phyloP scores from a whole-genome alignment of 2,329 filamentous ascomycete genomes.

The Penicillium sp. region DNA sequence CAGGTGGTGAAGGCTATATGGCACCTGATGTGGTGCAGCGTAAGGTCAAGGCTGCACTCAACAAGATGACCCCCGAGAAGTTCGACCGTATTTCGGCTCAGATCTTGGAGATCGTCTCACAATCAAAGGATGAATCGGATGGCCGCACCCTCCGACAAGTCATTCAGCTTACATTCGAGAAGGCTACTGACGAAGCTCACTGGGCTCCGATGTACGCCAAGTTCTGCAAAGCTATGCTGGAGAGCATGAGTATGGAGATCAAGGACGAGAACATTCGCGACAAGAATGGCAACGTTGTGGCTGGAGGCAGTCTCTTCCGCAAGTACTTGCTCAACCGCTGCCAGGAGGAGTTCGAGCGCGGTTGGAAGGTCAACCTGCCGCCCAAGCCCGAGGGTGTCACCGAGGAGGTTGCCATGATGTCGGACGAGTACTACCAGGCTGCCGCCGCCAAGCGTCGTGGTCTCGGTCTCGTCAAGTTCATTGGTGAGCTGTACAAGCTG shows the following conservation, averaged over 20 bases:
- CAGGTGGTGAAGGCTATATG: constrained; percentile 60
- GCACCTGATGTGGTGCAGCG: constrained; percentile 92
- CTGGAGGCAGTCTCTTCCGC: constrained; percentile 90
- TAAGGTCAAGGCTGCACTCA: constrained; percentile 96
- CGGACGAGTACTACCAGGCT: constrained; percentile 93
- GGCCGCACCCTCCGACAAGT: constrained; percentile 94
- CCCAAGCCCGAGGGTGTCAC: constrained; percentile 69
- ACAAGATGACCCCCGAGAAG: constrained; percentile 99
- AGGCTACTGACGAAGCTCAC: constrained; percentile 96
- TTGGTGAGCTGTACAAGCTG: constrained; percentile 98
- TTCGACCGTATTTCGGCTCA: constrained; percentile 94
- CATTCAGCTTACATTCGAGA: constrained; percentile 98
- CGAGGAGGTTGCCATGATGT: constrained; percentile 76
- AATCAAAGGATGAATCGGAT: constrained; percentile 93
- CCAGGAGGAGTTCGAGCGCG: constrained; percentile 97
- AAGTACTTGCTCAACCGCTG: constrained; percentile 98
- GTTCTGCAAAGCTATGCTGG: constrained; percentile 96
- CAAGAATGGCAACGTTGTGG: constrained; percentile 82
- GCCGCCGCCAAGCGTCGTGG: constrained; percentile 94
- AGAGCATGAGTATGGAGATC: constrained; percentile 91
- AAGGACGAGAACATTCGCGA: constrained; percentile 93
- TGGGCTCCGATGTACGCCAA: constrained; percentile 99
- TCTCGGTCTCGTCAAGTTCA: constrained; percentile 97
- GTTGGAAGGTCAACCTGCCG: constrained; percentile 88
- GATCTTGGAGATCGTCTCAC: constrained; percentile 85